Conservation (phyloP, 2,329 filamentous ascomycete genomes). For the Trichoderma gracile region DNA sequence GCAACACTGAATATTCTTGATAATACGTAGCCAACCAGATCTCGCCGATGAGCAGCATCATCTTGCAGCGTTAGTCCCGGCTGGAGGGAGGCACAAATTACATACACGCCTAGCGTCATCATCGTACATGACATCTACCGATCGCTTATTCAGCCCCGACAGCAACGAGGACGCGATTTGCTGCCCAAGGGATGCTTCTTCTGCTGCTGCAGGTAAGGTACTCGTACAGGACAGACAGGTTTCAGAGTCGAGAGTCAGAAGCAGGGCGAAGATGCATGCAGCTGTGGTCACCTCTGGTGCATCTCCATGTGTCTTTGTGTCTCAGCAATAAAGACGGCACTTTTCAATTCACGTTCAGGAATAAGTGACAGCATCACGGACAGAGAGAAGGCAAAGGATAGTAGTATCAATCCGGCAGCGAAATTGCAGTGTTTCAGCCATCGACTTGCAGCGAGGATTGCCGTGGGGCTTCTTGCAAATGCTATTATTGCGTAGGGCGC, state of each 20-base stretch:
- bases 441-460: not conserved
- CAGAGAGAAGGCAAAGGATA: not conserved
- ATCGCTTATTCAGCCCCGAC: slow-evolving; percentile 15
- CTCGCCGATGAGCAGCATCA: slow-evolving; percentile 18
- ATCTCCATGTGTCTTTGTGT: not conserved
- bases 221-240: no score
- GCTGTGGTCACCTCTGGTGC: not conserved
- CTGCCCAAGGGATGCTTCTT: no score
- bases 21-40: not conserved
- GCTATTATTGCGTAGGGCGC: slow-evolving; percentile 3
- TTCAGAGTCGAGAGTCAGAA: no score
- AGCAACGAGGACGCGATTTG: no score
- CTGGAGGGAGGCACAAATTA: not conserved
- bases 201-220: no score
- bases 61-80: slow-evolving; percentile 17
- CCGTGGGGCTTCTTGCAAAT: not conserved
- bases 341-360: no score
- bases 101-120: not conserved
- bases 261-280: not conserved
- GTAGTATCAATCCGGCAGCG: not conserved
- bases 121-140: slow-evolving; percentile 10
- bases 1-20: no score
- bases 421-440: slow-evolving; percentile 7
- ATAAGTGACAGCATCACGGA: no score
- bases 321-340: no score